A percentile compares a stretch with the other conserved stretches of the same genome.
These are phyloP conservation scores for Mycena kentingensis DNA, from an alignment of 768 basidiomycete species.

Conservation along the genomic window DNA sequence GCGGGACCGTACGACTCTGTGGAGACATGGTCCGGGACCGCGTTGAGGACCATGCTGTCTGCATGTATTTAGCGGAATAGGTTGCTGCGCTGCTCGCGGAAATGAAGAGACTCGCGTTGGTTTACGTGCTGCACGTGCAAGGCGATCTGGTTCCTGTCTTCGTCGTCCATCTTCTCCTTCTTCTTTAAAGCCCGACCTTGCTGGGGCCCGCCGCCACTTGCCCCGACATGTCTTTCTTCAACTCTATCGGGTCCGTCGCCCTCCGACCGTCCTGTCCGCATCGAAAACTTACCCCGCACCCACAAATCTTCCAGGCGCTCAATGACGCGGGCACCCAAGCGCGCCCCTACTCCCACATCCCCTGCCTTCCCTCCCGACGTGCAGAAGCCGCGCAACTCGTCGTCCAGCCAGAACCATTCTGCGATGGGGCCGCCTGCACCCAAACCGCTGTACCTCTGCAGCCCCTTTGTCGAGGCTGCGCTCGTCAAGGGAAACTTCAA, in stretches of 20 bases:
- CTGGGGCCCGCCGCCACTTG: constrained; percentile 18
- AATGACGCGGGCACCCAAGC: constrained; percentile 76
- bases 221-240: constrained; percentile 77
- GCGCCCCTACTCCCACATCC: constrained; percentile 76
- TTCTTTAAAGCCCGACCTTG: too few relatives aligned
- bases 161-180: background rate
- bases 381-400: constrained; percentile 42
- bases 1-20: background rate
- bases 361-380: constrained; percentile 53
- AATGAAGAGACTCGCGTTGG: background rate
- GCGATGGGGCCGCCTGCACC: constrained; percentile 27
- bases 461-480: constrained; percentile 95
- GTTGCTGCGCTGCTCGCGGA: too few relatives aligned
- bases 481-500: constrained; percentile 98
- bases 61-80: too few relatives aligned
- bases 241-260: constrained; percentile 67
- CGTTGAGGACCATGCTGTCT: background rate
- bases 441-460: constrained; percentile 86
- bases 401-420: too few relatives aligned
- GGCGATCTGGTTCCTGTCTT: too few relatives aligned
- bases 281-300: constrained; percentile 12
- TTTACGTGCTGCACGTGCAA: background rate
- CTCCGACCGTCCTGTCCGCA: background rate
- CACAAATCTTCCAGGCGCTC: constrained; percentile 51
- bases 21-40: background rate